Base-by-base conservation (phyloP, 495 filamentous ascomycete species). In the Aspergillus baeticus region DNA sequence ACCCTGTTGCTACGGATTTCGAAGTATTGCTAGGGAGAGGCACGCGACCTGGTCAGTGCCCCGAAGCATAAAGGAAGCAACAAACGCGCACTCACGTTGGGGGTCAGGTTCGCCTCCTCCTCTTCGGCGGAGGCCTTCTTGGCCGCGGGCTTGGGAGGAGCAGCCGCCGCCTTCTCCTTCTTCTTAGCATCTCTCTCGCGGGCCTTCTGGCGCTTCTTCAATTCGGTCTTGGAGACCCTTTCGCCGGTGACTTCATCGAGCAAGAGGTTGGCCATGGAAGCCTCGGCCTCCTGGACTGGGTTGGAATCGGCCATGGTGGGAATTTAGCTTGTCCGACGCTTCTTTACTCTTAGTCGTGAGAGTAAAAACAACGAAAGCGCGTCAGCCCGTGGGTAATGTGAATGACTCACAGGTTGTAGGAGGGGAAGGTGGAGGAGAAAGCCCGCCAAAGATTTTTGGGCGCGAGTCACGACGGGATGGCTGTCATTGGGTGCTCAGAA, bases 201-300 rank as follows among this genome's bases (percentile, higher is more conserved):
- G 69, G 87, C 78, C 87, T 97, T 98, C 79, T 92, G 85, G 66
- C 93, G 87, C 80, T 90, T 93, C 89, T 98, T 98, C 70, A 94
- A 79, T 74, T 93, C 91, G 21, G 87, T 83, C 85, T 96, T 94
- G 75, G 90, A 92, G 37, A 84, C 81, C 73, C 79, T 84, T 75
- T 95, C 91, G 59, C 90, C 91, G 36, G 91, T 93, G 55, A 88
- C 87, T 57, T 93, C 89, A 69, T 95, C 91, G 26, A 89, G 78
- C 67, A 90, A 80, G 58, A 92, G 81, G 68, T 92, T 91, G 67
- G 84, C 83, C 63, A 87, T 72, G 69, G 84, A 81, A 56, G 74
- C 77, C 58, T 83, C 81, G 54, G 80, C 81, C 78, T 87, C 86
- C 54, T 75, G 67, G 46, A 78, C 74, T 56, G 69, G 55, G 63